Evolutionary conservation across 129 eudicot genomes (phyloP), one percentile per base, ranked within the genome.

Genomic region (Artemisia argyi): DNA sequence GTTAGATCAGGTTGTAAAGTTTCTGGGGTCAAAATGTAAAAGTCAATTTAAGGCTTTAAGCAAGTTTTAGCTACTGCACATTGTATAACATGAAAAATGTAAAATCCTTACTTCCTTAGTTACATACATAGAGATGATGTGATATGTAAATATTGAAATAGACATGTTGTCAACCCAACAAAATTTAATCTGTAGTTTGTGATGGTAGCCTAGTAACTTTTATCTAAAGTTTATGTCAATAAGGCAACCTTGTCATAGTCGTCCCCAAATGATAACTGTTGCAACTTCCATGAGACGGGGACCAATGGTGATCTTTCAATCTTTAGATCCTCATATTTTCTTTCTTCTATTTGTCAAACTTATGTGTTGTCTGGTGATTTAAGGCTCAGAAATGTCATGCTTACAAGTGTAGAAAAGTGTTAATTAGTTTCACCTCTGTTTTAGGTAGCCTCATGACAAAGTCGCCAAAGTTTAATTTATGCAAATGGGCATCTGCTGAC

Each of bases 401-500:
- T 39, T 32, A 65, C 65, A 52, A 22, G 8, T 10, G 19, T 16
- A 56, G 32, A 44, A 48, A 32, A 26, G 49, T 59, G 52, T 39
- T 59, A n/a, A 57, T 47, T 56, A 69, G 28, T 46, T 52, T 65
- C 8, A 17, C 54, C 58, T 82, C 32, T 60, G 30, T 66, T 78
- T 57, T 81, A 84, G 92, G 35, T 50, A 82, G 68, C 46, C 32
- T 80, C 12, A 30, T 50, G 32, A 22, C 56, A 30, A 83, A 87
- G 66, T 75, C 78, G 51, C 84, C 98, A 7, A 78, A 75, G 35
- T 93, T 89, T 67, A 77, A 71, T 56, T 83, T 93, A 64, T 64
- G 69, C 76, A 93, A 93, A 83, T 89, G 98, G 98, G 72, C 76
- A 72, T 80, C 95, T 55, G 46, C 85, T 42, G 81, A 72, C 46